Base-by-base conservation (phyloP, 2,329 filamentous ascomycete species). In the Claviceps cyperi region DNA sequence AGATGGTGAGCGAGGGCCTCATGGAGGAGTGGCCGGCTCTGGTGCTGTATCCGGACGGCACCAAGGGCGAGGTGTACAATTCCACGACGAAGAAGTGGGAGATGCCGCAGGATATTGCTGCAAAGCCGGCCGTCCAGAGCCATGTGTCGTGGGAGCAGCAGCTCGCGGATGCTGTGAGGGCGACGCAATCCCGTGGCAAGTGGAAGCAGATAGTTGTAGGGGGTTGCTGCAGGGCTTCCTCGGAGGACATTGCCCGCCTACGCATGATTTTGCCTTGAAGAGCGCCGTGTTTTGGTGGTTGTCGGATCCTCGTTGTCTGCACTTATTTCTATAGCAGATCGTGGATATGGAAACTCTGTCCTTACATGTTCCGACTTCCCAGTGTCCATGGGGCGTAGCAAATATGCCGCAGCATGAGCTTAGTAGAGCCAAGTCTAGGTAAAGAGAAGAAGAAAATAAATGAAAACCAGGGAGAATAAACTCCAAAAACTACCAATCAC, bases 21-120 rank as follows among this genome's bases (percentile, higher is more conserved):
- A 48, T 71, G 1, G 19, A 53, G 0, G 57, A 60, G 5, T 73
- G 70, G 66, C 80, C 80, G 1, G 70, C 68, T 19, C 62, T 85
- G 49, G 74, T 85, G 4, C 57, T 85, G 17, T 85, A 84, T 60
- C 82, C 82, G 0, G 82, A 86, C 60, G 81, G 81, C 0, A 84
- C 82, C 1, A 80, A 79, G 45, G 80, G 79, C 0, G 78, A 84
- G 62, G 72, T 81, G 0, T 85, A 85, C 63, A 77, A 85, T 60
- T 81, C 80, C 1, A 65, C 63, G 0, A 80, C 77, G 6, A 76
- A 83, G 58, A 66, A 64, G 48, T 86, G 82, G 82, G 75, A 74
- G 54, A 51, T 67, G 1, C 67, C 67, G 0, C 58, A 62, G n/a
- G 60, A 57, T 3, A 32, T 32, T 11, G 36, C 85, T 63, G 77